Base-by-base conservation (phyloP, 768 basidiomycete species). In the Suillus decipiens region DNA sequence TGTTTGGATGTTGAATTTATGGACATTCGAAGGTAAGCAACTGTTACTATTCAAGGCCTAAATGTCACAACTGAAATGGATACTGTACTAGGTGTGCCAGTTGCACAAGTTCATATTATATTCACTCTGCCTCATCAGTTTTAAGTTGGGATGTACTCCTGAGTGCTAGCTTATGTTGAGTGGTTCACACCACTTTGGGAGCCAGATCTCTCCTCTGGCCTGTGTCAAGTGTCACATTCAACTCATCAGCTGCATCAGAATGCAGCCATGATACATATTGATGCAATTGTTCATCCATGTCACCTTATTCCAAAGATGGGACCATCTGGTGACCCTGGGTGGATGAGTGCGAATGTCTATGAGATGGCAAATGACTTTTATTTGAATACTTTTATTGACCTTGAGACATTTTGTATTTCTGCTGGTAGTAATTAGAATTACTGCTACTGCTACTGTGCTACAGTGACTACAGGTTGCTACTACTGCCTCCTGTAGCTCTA, bases 141-240 rank as follows among this genome's bases (percentile, higher is more conserved):
- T 28, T 19, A 3, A 43, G 19, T n/a, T 43, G 68, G 61, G 3
- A 10, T 43, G 10, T 45, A 45, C 31, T 37, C 64, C 3, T 61
- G 50, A 17, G 63, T 63, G 0, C 64, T 73, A 17, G 69, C 72
- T 1, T 75, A 74, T 50, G 41, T 74, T 24, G 64, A 74, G 24
- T 73, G 69, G 68, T 74, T 68, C 59, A 72, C 61, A 0, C 58
- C 64, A 1, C 56, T 73, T 48, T 33, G 22, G 24, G 45, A 42
- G 24, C 60, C 51, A 3, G 58, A 64, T 33, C 24, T 51, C 1
- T 42, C 45, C 24, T 31, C 39, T 36, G 39, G 41, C 10, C 60
- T 43, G 19, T 3, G 9, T 43, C 42, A 43, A 43, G 42, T 43
- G 42, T 43, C 42, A 4, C 4, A 9, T 43, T 43, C 3, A 0